These are phyloP conservation scores for Trebouxiophyceae sp. DNA, from an alignment of 163 green algal species.

Conservation along the genomic window DNA sequence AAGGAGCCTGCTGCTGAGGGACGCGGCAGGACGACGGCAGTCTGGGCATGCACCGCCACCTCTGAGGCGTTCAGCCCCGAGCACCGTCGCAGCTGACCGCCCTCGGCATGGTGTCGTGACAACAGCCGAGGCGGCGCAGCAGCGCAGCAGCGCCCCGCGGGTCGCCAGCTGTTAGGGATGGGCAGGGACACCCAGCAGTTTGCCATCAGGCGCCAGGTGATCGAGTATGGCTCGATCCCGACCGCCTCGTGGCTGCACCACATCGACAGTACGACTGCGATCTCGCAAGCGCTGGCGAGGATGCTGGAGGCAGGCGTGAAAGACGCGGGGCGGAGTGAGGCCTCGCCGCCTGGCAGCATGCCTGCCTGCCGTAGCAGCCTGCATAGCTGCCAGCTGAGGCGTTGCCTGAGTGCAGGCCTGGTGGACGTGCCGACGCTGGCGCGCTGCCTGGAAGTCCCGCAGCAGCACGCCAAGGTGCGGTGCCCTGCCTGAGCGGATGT, in stretches of 20 bases:
- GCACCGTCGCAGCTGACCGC: too few species aligned
- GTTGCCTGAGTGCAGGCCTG: slow-evolving; percentile 17
- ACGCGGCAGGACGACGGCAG: too few species aligned
- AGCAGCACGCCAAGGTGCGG: slow-evolving; percentile 20
- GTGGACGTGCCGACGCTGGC: slow-evolving; percentile 9
- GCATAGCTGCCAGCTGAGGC: too few species aligned
- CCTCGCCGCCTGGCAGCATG: not conserved
- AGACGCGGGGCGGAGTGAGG: slow-evolving; percentile 21
- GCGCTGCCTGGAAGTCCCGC: slow-evolving; percentile 15
- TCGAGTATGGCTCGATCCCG: slow-evolving; percentile 42
- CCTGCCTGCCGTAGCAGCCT: too few species aligned
- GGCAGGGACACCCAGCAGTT: not conserved
- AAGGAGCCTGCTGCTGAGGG: too few species aligned
- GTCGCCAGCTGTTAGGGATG: too few species aligned
- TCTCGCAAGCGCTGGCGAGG: slow-evolving; percentile 15
- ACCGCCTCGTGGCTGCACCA: slow-evolving; percentile 33
- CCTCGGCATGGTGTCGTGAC: too few species aligned
- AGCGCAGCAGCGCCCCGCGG: too few species aligned
- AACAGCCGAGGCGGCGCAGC: too few species aligned
- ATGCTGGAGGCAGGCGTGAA: slow-evolving; percentile 10
- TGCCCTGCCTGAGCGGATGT: too few species aligned
- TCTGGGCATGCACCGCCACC: too few species aligned
- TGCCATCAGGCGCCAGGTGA: slow-evolving; percentile 22
- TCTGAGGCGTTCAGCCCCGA: too few species aligned
- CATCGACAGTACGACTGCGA: slow-evolving; percentile 20